These are phyloP conservation scores for Mimosa pudica DNA, from an alignment of 306 rosid species.

Conservation along the genomic window DNA sequence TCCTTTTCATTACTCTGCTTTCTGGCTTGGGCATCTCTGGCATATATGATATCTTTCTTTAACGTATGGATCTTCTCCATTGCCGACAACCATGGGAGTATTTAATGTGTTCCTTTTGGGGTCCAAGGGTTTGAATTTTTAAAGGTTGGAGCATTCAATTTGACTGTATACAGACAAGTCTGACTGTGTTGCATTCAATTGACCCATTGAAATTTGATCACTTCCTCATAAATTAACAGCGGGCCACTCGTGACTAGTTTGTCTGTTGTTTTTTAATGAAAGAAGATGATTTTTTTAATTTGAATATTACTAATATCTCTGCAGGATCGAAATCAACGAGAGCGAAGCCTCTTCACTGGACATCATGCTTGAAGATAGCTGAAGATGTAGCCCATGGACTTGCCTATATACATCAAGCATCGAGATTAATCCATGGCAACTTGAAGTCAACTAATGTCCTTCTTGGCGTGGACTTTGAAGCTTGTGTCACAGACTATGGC, in stretches of 20 bases:
- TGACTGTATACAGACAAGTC: neutral
- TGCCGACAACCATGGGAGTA: conserved; percentile 37
- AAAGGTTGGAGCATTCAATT: conserved; percentile 30
- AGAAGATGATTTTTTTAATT: neutral
- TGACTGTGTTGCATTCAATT: neutral
- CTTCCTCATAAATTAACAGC: neutral
- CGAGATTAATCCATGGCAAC: conserved; percentile 76
- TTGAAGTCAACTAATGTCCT: conserved; percentile 86
- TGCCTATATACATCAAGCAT: conserved; percentile 77
- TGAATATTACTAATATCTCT: conserved; percentile 36
- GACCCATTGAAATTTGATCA: conserved; percentile 2
- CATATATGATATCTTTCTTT: too few relatives aligned
- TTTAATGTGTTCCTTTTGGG: neutral
- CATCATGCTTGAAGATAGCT: conserved; percentile 94
- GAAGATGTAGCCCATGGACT: conserved; percentile 95
- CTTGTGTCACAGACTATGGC: conserved; percentile 81
- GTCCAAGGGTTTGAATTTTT: neutral
- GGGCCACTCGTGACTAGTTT: neutral
- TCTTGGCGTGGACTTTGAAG: conserved; percentile 90
- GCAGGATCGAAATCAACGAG: conserved; percentile 82
- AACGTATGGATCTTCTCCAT: conserved; percentile 1
- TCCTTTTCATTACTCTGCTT: neutral
- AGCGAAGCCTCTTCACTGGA: conserved; percentile 98
- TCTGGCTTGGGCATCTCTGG: conserved; percentile 1
- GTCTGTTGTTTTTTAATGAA: neutral